Conservation (phyloP, 441 rosid genomes). For the Viola pubescens region DNA sequence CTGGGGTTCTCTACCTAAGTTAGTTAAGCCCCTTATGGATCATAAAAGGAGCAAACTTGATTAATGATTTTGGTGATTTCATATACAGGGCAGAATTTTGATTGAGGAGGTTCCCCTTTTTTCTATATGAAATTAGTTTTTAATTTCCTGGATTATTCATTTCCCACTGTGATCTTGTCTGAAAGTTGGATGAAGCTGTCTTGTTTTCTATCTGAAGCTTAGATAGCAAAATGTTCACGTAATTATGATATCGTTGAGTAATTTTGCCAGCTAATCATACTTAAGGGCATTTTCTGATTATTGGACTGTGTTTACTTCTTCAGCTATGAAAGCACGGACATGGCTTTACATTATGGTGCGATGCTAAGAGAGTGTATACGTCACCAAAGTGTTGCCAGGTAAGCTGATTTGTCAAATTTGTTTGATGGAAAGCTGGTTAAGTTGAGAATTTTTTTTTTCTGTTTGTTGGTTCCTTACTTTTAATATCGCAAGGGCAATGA, state of each 20-base stretch:
- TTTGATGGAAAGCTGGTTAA: too few relatives aligned
- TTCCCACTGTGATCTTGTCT: not conserved
- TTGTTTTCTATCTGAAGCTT: not conserved
- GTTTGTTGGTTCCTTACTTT: too few relatives aligned
- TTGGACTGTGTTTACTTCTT: constrained; percentile 15
- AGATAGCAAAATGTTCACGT: not conserved
- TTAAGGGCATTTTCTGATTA: constrained; percentile 15
- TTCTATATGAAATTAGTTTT: not conserved
- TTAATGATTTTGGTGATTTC: too few relatives aligned
- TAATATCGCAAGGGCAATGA: too few relatives aligned
- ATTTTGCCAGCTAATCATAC: constrained; percentile 2
- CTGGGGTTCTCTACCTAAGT: too few relatives aligned
- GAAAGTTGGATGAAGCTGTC: constrained; percentile 1
- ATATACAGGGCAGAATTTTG: not conserved
- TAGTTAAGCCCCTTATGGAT: too few relatives aligned
- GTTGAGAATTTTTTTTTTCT: too few relatives aligned
- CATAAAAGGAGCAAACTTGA: too few relatives aligned
- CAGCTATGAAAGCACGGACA: constrained; percentile 73
- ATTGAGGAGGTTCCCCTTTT: not conserved
- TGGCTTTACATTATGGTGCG: constrained; percentile 97
- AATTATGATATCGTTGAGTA: not conserved
- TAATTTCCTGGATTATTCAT: not conserved
- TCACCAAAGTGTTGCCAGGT: constrained; percentile 91
- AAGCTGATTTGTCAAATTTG: constrained; percentile 12
- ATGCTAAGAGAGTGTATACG: constrained; percentile 98